phyloP scores from a whole-genome alignment of 768 basidiomycete species.

The Macrolepiota albuminosa region DNA sequence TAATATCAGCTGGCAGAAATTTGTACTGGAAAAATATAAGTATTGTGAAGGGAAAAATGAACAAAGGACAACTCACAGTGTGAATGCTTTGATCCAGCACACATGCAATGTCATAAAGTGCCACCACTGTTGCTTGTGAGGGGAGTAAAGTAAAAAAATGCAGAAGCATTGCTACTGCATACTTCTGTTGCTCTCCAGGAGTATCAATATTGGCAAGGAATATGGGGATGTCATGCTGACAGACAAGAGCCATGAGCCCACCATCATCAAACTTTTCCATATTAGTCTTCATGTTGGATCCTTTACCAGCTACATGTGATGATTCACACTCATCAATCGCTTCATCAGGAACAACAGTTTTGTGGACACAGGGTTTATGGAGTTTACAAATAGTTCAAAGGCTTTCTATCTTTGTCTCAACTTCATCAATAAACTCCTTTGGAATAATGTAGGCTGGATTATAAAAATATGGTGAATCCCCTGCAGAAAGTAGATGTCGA shows the following conservation, averaged over 20 bases:
- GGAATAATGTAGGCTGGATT: slow-evolving; percentile 26
- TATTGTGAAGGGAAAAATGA: too few relatives aligned
- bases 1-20: too few relatives aligned
- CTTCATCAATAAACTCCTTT: slow-evolving; percentile 26
- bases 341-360: background rate
- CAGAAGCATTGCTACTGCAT: too few relatives aligned
- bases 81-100: too few relatives aligned
- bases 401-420: slow-evolving; percentile 22
- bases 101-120: too few relatives aligned
- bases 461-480: background rate
- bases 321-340: slow-evolving; percentile 15
- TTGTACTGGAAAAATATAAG: too few relatives aligned
- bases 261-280: slow-evolving; percentile 22
- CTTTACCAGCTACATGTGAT: slow-evolving; percentile 18
- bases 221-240: slow-evolving; percentile 31
- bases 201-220: slow-evolving; percentile 33
- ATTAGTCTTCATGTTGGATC: too few relatives aligned
- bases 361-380: background rate
- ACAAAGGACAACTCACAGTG: too few relatives aligned
- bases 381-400: slow-evolving; percentile 6
- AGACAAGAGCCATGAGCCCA: slow-evolving; percentile 34
- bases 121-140: too few relatives aligned
- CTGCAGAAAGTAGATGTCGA: slow-evolving; percentile 23
- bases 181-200: background rate
- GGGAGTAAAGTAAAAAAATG: too few relatives aligned